Base-by-base conservation (phyloP, 148 eudicot genomes). In the Pharnaceum exiguum region DNA sequence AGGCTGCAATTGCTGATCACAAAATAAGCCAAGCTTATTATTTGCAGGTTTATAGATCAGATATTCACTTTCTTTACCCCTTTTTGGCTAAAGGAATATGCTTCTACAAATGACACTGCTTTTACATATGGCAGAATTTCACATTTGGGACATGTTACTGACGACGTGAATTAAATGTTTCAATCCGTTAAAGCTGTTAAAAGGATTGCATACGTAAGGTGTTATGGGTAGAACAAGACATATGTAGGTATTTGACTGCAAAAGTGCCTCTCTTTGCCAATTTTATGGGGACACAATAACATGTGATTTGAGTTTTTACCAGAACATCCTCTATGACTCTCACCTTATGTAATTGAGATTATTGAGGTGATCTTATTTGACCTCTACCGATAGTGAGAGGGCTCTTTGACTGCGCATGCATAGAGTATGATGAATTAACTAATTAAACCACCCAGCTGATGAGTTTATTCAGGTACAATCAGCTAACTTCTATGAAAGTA, bases 351-450 rank as follows among this genome's bases (percentile, higher is more conserved):
- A 66, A 39, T 57, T 51, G 24, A 19, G 66, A 53, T 60, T 59
- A 68, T 1, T 55, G 44, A 22, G 36, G 21, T 56, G 57, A 62
- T 56, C 44, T 62, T 70, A 46, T 56, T 55, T 70, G 68, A 62
- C 63, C 46, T 24, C 9, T 23, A 29, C 43, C 15, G 18, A 40
- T 33, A 37, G 27, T 19, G 24, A 2, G 18, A 6, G 1, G 53
- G 18, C 12, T 45, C 31, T 45, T 65, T 65, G 61, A 65, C 69
- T 55, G 54, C 17, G n/a, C n/a, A n/a, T n/a, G n/a, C n/a, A n/a
- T n/a, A n/a, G n/a, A n/a, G n/a, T n/a, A n/a, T n/a, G n/a, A n/a
- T n/a, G n/a, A n/a, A n/a, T n/a, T n/a, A n/a, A n/a, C n/a, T n/a
- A n/a, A n/a, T n/a, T n/a, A n/a, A n/a, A n/a, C n/a, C n/a, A n/a